Evolutionary conservation across 1,284 basidiomycete genomes (phyloP).

Genomic region (Ganoderma sinense): DNA sequence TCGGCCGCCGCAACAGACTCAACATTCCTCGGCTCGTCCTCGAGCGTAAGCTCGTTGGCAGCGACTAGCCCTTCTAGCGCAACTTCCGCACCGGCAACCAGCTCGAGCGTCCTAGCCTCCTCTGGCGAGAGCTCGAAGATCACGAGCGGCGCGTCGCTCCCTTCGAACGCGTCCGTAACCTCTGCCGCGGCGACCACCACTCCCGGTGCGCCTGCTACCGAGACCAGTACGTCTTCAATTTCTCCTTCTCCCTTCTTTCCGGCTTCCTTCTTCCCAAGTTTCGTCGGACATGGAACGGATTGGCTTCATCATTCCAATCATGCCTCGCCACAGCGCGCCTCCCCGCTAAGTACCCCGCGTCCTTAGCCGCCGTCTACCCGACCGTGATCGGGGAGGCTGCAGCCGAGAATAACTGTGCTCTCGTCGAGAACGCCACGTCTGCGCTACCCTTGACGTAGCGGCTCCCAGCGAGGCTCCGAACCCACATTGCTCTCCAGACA

Average conservation of each 20-base stretch:
- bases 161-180: neutral
- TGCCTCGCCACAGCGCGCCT: neutral
- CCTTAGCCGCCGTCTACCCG: neutral
- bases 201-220: constrained; percentile 17
- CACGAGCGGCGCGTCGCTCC: neutral
- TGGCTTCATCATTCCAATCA: neutral
- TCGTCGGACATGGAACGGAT: neutral
- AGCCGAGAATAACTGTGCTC: neutral
- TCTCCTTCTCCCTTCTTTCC: neutral
- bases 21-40: neutral
- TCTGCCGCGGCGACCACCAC: neutral
- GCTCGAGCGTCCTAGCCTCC: constrained; percentile 10
- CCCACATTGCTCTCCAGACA: neutral
- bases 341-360: neutral
- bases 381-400: neutral
- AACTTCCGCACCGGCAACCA: constrained; percentile 14
- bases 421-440: neutral
- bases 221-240: constrained; percentile 18
- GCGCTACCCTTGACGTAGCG: neutral
- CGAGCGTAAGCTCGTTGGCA: neutral
- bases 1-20: constrained; percentile 1
- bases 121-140: neutral
- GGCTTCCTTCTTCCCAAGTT: neutral
- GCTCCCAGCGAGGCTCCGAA: neutral
- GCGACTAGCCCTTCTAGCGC: neutral